These are phyloP conservation scores for Betula pendula DNA, from an alignment of 306 rosid genomes.

Conservation along the genomic window DNA sequence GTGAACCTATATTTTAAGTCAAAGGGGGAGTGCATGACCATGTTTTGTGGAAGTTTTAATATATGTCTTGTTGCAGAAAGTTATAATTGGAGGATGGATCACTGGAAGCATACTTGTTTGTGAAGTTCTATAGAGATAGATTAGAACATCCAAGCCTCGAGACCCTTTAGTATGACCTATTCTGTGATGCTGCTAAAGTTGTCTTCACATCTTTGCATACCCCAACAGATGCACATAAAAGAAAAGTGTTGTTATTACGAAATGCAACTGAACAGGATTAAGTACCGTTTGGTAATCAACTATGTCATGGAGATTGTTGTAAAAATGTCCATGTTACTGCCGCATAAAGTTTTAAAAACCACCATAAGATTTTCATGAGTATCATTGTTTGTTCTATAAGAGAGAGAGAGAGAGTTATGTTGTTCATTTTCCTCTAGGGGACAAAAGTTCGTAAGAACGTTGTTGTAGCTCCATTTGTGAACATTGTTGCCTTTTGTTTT, in stretches of 20 bases:
- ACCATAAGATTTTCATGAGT: neutral
- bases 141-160: neutral
- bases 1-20: neutral
- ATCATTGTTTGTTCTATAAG: neutral
- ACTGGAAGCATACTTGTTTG: neutral
- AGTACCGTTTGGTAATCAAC: neutral
- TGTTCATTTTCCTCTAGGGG: neutral
- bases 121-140: neutral
- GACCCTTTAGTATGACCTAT: neutral
- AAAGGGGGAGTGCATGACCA: neutral
- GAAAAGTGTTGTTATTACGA: neutral
- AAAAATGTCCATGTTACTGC: neutral
- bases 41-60: neutral
- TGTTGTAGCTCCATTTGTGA: conserved; percentile 1
- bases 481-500: neutral
- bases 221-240: neutral
- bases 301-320: neutral
- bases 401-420: neutral
- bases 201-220: neutral
- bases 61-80: neutral
- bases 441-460: neutral
- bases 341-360: neutral
- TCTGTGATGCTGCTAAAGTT: neutral
- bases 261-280: neutral
- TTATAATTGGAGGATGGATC: neutral